Conservation (phyloP, 805 yeast genomes). For the Sugiyamaella mastotermitis region DNA sequence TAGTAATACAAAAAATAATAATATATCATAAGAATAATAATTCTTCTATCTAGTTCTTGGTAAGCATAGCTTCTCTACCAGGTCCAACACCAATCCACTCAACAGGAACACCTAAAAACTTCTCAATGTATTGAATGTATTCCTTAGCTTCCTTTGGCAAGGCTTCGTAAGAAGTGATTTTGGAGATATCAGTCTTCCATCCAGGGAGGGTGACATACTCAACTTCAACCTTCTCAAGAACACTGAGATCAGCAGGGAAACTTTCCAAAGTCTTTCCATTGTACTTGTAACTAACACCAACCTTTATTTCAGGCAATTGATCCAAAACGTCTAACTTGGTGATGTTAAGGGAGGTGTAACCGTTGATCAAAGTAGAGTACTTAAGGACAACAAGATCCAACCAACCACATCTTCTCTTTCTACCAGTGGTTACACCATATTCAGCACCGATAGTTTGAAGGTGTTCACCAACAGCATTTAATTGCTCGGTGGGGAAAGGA, state of each 20-base stretch:
- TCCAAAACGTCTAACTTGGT: conserved; percentile 96
- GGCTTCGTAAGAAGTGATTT: conserved; percentile 60
- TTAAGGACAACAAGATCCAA: conserved; percentile 90
- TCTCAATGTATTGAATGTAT: conserved; percentile 81
- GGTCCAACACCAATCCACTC: conserved; percentile 99
- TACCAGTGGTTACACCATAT: conserved; percentile 96
- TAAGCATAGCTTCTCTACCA: conserved; percentile 87
- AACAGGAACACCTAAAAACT: conserved; percentile 74
- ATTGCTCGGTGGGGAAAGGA: conserved; percentile 97
- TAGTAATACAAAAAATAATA: not conserved
- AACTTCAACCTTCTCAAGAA: conserved; percentile 84
- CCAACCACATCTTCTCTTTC: conserved; percentile 99
- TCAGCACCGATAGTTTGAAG: conserved; percentile 92
- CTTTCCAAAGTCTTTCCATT: conserved; percentile 68
- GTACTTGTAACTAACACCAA: conserved; percentile 77
- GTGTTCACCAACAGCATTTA: conserved; percentile 78
- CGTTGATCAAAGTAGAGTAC: conserved; percentile 87
- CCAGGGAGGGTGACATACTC: conserved; percentile 90
- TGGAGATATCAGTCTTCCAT: conserved; percentile 82
- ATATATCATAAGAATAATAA: conserved; percentile 4
- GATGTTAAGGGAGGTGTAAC: conserved; percentile 88
- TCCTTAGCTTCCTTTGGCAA: conserved; percentile 84
- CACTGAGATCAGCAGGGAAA: conserved; percentile 89
- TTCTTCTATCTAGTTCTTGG: conserved; percentile 28
- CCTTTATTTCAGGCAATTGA: conserved; percentile 78